Evolutionary conservation across 495 filamentous ascomycete species (phyloP).

Genomic region (Pseudoneurospora amorphoporcata): DNA sequence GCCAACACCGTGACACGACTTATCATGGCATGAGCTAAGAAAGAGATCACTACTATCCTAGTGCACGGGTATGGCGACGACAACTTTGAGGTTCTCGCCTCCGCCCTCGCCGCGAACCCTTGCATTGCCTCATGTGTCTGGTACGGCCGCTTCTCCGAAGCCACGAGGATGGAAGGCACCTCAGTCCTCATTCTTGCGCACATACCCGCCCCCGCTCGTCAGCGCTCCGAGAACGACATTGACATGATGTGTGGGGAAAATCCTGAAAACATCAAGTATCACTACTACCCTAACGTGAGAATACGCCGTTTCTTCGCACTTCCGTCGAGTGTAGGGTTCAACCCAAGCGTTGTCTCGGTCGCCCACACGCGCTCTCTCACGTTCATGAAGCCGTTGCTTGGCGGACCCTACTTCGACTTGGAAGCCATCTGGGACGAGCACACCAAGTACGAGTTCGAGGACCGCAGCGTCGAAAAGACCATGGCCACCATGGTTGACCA

Average conservation of each 20-base stretch:
- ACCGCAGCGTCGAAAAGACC: conserved; percentile 41
- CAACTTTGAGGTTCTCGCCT: background rate
- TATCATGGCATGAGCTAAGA: background rate
- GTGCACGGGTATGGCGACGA: conserved; percentile 2
- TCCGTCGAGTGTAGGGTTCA: conserved; percentile 31
- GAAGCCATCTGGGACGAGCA: conserved; percentile 54
- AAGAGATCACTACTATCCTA: background rate
- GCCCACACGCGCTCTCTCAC: conserved; percentile 41
- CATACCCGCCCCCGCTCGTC: background rate
- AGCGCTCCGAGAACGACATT: background rate
- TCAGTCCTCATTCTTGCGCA: conserved; percentile 13
- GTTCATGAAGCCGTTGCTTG: conserved; percentile 41
- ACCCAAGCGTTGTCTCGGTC: conserved; percentile 26
- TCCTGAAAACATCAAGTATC: background rate
- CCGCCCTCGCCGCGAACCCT: conserved; percentile 5
- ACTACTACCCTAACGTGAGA: conserved; percentile 24
- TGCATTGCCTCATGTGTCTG: conserved; percentile 23
- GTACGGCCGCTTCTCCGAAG: conserved; percentile 13
- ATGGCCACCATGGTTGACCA: conserved; percentile 52
- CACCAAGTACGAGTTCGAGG: conserved; percentile 43
- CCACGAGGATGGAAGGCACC: background rate
- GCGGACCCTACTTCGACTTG: conserved; percentile 47
- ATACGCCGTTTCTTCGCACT: conserved; percentile 23
- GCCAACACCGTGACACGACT: background rate
- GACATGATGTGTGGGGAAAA: background rate